Conservation (phyloP, 192 early-diverging fungal species). For the Geosiphon pyriformis region DNA sequence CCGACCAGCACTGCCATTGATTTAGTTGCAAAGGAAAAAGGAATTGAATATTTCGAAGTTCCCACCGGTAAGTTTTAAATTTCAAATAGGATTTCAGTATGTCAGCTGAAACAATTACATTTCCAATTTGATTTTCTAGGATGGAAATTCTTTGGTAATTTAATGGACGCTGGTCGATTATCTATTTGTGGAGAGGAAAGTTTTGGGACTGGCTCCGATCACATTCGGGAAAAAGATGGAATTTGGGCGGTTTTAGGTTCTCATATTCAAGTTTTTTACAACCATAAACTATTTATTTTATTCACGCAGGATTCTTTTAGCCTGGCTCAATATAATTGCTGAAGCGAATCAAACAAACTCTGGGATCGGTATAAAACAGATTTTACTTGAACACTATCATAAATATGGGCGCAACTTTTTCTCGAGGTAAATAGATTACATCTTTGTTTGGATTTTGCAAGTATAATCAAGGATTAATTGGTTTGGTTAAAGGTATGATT, state of each 20-base stretch:
- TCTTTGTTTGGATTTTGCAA: too few relatives aligned
- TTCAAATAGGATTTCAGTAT: background rate
- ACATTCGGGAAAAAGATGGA: slow-evolving; percentile 99
- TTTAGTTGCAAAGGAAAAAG: slow-evolving; percentile 78
- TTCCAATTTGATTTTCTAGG: slow-evolving; percentile 22
- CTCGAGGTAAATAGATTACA: slow-evolving; percentile 56
- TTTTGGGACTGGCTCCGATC: slow-evolving; percentile 97
- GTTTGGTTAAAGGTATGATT: slow-evolving; percentile 73
- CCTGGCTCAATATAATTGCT: slow-evolving; percentile 95
- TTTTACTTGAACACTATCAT: slow-evolving; percentile 75
- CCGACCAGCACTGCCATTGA: slow-evolving; percentile 93
- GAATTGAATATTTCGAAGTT: slow-evolving; percentile 75
- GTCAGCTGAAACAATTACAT: background rate
- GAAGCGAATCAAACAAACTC: slow-evolving; percentile 54
- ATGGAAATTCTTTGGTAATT: slow-evolving; percentile 98
- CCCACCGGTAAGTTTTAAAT: slow-evolving; percentile 60
- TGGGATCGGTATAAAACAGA: slow-evolving; percentile 60
- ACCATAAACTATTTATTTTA: background rate
- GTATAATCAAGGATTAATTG: too few relatives aligned
- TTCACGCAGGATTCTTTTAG: slow-evolving; percentile 36
- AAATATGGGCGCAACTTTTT: slow-evolving; percentile 97
- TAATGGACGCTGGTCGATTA: slow-evolving; percentile 92
- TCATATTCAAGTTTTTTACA: too few relatives aligned
- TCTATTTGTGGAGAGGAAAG: slow-evolving; percentile 98
- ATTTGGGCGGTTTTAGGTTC: slow-evolving; percentile 90